These are phyloP conservation scores for Talinum fruticosum DNA, from an alignment of 148 eudicot genomes.

Conservation along the genomic window DNA sequence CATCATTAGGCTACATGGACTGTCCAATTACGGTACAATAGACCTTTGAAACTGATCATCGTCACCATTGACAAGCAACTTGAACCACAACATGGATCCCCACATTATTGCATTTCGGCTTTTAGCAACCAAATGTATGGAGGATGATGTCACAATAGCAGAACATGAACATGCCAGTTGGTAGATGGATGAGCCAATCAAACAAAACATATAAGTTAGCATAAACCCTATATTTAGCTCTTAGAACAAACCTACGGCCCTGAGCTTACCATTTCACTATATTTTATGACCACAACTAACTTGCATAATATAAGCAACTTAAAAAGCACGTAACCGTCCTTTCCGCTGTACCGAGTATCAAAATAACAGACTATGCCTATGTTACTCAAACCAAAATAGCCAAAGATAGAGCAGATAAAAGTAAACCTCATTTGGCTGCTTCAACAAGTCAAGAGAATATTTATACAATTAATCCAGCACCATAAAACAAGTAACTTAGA, in stretches of 20 bases:
- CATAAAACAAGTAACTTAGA: background rate
- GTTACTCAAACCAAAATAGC: background rate
- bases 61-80: slow-evolving; percentile 3
- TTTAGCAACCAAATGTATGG: slow-evolving; percentile 11
- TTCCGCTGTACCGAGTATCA: background rate
- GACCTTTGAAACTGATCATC: background rate
- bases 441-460: background rate
- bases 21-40: background rate
- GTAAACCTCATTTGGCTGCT: background rate
- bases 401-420: background rate
- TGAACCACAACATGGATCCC: slow-evolving; percentile 4
- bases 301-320: background rate
- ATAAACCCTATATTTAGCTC: background rate
- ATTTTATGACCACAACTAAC: background rate
- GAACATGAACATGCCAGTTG: background rate
- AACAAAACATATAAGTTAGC: background rate
- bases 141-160: background rate
- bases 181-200: background rate
- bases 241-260: background rate
- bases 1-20: background rate
- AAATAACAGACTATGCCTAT: background rate
- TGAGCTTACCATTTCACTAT: background rate
- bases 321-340: background rate
- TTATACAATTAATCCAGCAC: background rate
- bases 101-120: background rate